Evolutionary conservation across 495 filamentous ascomycete species (phyloP).

Genomic region (Trichoderma orchidacearum): DNA sequence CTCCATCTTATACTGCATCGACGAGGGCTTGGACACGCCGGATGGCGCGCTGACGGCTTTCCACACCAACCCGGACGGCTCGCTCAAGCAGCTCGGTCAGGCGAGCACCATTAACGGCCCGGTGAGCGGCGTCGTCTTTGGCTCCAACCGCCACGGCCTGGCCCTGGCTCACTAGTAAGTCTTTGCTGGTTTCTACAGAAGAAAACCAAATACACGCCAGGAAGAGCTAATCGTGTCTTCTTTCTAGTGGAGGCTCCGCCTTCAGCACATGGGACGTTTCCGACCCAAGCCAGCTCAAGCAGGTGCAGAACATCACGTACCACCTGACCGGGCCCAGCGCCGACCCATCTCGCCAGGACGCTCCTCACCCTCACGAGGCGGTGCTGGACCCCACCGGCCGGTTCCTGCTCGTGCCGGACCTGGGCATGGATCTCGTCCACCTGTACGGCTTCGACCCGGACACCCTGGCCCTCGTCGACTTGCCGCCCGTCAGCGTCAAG

Average conservation of each 20-base stretch:
- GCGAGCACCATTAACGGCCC: slow-evolving; percentile 17
- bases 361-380: slow-evolving; percentile 57
- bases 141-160: slow-evolving; percentile 21
- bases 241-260: slow-evolving; percentile 10
- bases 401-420: slow-evolving; percentile 54
- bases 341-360: slow-evolving; percentile 40
- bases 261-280: slow-evolving; percentile 11
- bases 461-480: slow-evolving; percentile 19
- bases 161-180: slow-evolving; percentile 38
- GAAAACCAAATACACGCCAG: too few species aligned
- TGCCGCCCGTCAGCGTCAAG: slow-evolving; percentile 15
- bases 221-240: not conserved
- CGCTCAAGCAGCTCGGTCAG: slow-evolving; percentile 18
- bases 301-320: slow-evolving; percentile 38
- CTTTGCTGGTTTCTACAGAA: too few species aligned
- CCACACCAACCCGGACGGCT: slow-evolving; percentile 17
- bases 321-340: slow-evolving; percentile 33
- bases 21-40: slow-evolving; percentile 31
- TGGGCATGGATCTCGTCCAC: slow-evolving; percentile 58
- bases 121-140: slow-evolving; percentile 31
- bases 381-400: slow-evolving; percentile 54
- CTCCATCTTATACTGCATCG: slow-evolving; percentile 43
- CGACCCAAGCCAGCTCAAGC: slow-evolving; percentile 15
- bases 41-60: slow-evolving; percentile 31
- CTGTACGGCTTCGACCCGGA: slow-evolving; percentile 40